Conservation (phyloP, 805 yeast species). For the Sporopachydermia quercuum region DNA sequence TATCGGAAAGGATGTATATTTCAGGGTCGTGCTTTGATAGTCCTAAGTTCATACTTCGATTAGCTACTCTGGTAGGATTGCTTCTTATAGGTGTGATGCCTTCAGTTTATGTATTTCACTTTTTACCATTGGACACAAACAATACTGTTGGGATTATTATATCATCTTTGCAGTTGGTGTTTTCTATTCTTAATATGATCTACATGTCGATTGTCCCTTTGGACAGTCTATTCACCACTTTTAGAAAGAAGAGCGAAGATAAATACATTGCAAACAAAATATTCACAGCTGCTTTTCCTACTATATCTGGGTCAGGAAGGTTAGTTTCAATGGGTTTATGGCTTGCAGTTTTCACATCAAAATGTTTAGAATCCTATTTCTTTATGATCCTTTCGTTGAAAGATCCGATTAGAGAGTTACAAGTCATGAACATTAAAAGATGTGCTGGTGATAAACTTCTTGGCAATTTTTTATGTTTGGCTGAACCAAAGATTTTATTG, state of each 20-base stretch:
- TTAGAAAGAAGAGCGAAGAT: conserved; percentile 14
- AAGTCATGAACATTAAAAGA: conserved; percentile 34
- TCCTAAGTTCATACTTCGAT: conserved; percentile 36
- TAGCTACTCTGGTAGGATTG: conserved; percentile 26
- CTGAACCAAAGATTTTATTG: conserved; percentile 44
- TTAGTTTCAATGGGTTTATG: conserved; percentile 58
- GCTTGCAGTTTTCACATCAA: conserved; percentile 50
- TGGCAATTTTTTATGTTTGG: conserved; percentile 36
- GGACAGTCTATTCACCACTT: conserved; percentile 34
- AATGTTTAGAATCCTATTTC: conserved; percentile 65
- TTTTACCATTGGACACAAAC: conserved; percentile 21
- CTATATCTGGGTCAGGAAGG: conserved; percentile 35
- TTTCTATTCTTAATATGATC: conserved; percentile 37
- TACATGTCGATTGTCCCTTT: conserved; percentile 53
- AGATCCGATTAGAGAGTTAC: conserved; percentile 60
- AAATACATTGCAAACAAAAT: conserved; percentile 32
- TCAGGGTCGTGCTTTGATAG: conserved; percentile 69
- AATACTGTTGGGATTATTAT: conserved; percentile 24
- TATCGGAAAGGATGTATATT: conserved; percentile 45
- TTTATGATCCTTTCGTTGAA: conserved; percentile 57
- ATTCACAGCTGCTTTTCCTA: conserved; percentile 47
- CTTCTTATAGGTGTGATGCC: conserved; percentile 36
- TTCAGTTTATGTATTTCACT: conserved; percentile 32
- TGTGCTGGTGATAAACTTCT: conserved; percentile 50
- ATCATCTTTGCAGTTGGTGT: conserved; percentile 37